Conservation (phyloP, 2,329 filamentous ascomycete genomes). For the Helminthosporium solani region DNA sequence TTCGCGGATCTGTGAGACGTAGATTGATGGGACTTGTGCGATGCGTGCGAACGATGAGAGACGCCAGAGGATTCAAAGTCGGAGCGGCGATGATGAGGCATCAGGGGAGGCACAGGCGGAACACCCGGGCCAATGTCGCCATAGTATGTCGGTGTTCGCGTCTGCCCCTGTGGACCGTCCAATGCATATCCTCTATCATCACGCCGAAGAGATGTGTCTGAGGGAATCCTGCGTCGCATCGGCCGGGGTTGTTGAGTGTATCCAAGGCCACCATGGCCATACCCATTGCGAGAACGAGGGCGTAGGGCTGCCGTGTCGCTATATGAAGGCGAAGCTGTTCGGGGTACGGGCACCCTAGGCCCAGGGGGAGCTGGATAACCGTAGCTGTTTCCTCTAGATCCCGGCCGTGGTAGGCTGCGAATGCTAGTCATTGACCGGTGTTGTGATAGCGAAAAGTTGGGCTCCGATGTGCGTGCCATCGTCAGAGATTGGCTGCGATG, state of each 20-base stretch:
- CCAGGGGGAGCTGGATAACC: conserved; percentile 45
- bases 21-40: conserved; percentile 3
- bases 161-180: conserved; percentile 16
- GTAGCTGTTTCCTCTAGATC: conserved; percentile 40
- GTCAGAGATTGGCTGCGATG: conserved; percentile 48
- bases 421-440: conserved; percentile 49
- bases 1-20: conserved; percentile 15
- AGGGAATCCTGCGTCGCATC: conserved; percentile 27
- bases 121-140: conserved; percentile 15
- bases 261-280: conserved; percentile 6
- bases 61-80: conserved; percentile 17
- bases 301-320: conserved; percentile 37
- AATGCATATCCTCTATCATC: conserved; percentile 17
- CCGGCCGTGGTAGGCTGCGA: conserved; percentile 35
- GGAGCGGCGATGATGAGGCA: conserved; percentile 20
- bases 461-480: conserved; percentile 38
- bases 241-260: conserved; percentile 14
- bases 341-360: conserved; percentile 45
- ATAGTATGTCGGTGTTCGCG: conserved; percentile 13
- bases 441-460: conserved; percentile 40
- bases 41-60: conserved; percentile 18
- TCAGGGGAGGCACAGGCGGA: conserved; percentile 26
- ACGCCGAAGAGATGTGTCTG: conserved; percentile 26
- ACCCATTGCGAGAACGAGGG: conserved; percentile 20
- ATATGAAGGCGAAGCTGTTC: conserved; percentile 47